Base-by-base conservation (phyloP, 176 grass and related monocot species). In the Guadua angustifolia region DNA sequence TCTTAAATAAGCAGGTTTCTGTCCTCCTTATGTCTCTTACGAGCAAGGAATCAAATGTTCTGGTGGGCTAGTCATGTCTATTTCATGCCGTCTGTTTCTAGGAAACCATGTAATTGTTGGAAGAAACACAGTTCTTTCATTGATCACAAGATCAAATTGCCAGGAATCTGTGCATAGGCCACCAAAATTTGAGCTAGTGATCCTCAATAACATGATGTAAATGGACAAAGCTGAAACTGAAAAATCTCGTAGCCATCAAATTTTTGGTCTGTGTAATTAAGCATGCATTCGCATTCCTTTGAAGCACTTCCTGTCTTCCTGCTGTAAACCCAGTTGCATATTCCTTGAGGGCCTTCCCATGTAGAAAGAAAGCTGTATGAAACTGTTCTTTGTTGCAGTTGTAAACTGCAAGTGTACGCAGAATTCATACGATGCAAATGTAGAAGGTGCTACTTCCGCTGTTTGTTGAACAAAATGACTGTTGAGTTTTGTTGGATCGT, bases 81-180 rank as follows among this genome's bases (percentile, higher is more conserved):
- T 50, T 73, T 58, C 68, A 66, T 61, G 59, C 9, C 60, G 45
- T 58, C 45, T 79, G 14, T 82, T 85, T 74, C 9, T 55, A 83
- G 77, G 71, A 57, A 67, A 85, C 36, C 58, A 47, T 46, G 49
- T 42, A 63, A 63, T 45, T 45, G 19, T 45, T 87, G 69, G 67
- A 62, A 77, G 24, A 65, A 69, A 35, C 24, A 49, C 5, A 40
- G 50, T 81, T 78, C 68, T 82, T 50, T 74, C 53, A 3, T 29
- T 53, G 67, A 58, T 70, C n/a, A 36, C 25, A 63, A 83, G 22
- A 74, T 83, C 84, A 79, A 29, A 25, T 33, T 38, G 8, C 44
- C 33, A 33, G 18, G 86, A 16, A 69, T 69, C 14, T 74, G 88
- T 90, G 73, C 10, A 53, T 68, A 74, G 11, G 38, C 12, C 47